phyloP scores from a whole-genome alignment of 2,329 filamentous ascomycete genomes.

The Aureobasidium sp. region DNA sequence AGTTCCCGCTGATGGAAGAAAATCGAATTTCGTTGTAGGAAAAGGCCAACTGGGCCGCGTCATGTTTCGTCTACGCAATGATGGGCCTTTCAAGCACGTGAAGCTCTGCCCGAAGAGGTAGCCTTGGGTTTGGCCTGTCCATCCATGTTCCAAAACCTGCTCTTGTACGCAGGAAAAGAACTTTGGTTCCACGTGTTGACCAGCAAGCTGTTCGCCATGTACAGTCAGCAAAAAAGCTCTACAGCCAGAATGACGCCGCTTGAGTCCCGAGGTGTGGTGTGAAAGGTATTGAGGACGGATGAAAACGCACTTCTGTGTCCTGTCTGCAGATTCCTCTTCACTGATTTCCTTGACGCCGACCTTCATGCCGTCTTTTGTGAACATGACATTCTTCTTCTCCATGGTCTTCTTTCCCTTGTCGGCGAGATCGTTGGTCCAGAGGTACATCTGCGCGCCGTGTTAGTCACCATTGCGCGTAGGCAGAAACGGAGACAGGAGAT shows the following conservation, averaged over 20 bases:
- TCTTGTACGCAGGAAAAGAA: slow-evolving; percentile 31
- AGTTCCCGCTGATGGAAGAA: background rate
- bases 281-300: background rate
- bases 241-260: background rate
- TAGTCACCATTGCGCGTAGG: background rate
- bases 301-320: slow-evolving; percentile 51
- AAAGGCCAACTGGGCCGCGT: background rate
- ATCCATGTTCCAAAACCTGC: slow-evolving; percentile 24
- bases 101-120: background rate
- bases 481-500: background rate
- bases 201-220: slow-evolving; percentile 29
- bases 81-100: background rate
- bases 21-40: background rate
- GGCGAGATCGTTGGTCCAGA: slow-evolving; percentile 59
- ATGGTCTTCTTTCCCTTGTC: slow-evolving; percentile 61
- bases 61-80: background rate
- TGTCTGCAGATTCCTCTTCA: slow-evolving; percentile 65
- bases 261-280: background rate
- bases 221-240: background rate
- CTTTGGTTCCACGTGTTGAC: slow-evolving; percentile 45
- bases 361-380: slow-evolving; percentile 64
- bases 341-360: slow-evolving; percentile 64
- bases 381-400: slow-evolving; percentile 67
- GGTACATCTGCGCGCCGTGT: slow-evolving; percentile 47
- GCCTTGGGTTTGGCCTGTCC: slow-evolving; percentile 17